A percentile compares a stretch with the other conserved stretches of the same genome.
Conservation (phyloP, 2,329 filamentous ascomycete species). For the Stachybotrys elegans region DNA sequence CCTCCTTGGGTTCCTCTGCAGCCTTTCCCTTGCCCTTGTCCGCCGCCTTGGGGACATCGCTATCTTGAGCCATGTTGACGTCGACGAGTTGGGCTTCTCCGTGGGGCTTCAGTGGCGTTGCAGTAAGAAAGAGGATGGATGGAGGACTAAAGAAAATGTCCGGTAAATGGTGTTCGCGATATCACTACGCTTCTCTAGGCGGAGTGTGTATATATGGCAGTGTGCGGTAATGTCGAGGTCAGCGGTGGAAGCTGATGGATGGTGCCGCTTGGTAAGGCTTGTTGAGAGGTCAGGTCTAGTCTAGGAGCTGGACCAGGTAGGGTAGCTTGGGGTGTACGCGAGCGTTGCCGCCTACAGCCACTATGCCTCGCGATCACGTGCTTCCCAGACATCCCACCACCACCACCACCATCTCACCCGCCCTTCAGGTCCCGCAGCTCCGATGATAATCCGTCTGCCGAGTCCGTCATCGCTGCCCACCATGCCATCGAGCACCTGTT, state of each 20-base stretch:
- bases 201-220: slow-evolving; percentile 13
- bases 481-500: slow-evolving; percentile 7
- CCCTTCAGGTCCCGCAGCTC: too few species aligned
- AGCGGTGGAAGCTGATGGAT: slow-evolving; percentile 33
- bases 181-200: slow-evolving; percentile 4
- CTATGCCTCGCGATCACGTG: slow-evolving; percentile 27
- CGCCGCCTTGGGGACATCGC: slow-evolving; percentile 74
- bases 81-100: slow-evolving; percentile 21
- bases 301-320: slow-evolving; percentile 1
- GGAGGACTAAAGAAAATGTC: slow-evolving; percentile 6
- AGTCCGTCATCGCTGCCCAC: not conserved
- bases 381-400: slow-evolving; percentile 6
- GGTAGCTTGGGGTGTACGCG: slow-evolving; percentile 40
- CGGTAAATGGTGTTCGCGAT: not conserved
- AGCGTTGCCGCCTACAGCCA: slow-evolving; percentile 36
- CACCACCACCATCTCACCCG: too few species aligned
- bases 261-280: slow-evolving; percentile 33
- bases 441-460: slow-evolving; percentile 2
- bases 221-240: slow-evolving; percentile 16
- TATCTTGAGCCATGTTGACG: slow-evolving; percentile 84
- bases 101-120: slow-evolving; percentile 20
- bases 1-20: slow-evolving; percentile 64
- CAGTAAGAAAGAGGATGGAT: slow-evolving; percentile 12
- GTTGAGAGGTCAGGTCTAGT: too few species aligned
- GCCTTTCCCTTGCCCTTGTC: slow-evolving; percentile 98